Evolutionary conservation across 2,329 filamentous ascomycete species (phyloP), one percentile per base, ranked within the genome.

Genomic region (Alternaria sp.): DNA sequence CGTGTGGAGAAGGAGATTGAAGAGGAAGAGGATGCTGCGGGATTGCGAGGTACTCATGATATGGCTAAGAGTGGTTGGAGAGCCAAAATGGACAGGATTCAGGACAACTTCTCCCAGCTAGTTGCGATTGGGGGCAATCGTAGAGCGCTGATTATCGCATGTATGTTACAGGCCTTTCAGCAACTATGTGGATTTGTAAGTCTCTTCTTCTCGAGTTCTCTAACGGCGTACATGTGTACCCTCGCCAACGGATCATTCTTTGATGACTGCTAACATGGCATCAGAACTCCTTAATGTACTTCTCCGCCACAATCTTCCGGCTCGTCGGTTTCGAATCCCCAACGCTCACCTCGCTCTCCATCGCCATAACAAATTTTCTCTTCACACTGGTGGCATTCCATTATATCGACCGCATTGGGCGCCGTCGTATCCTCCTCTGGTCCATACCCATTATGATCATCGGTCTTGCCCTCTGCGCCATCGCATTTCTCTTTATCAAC

Each of bases 391-490:
- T 81, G 28, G 81, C 81, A 11, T 83, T 83, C 71, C 66, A 76
- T 45, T 72, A 69, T 61, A 83, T 84, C 65, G 82, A 84, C 67
- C 74, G 74, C 55, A 67, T 82, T 43, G 82, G 82, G 3, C 75
- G 82, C 1, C 77, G 82, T 6, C 72, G 77, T 14, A 94, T 97
- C 54, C 84, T 98, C 1, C 86, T 98, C 5, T 90, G 85, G 74
- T 95, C 92, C 1, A 87, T 97, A 28, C 93, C 94, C 0, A 85
- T 95, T 69, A 97, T 97, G 94, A 83, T 89, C 0, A 30, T 87
- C 1, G 92, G 92, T 0, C 85, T 97, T 10, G 71, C 91, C 0
- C 77, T 91, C 2, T 92, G 92, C 54, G 88, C 91, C 4, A 81
- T 89, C 43, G 89, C 92, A 0, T 97, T 97, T 80, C 84, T 85